A percentile compares a stretch with the other conserved stretches of the same genome.
Evolutionary conservation across 805 yeast species (phyloP).

Genomic region (Ogataea pini): DNA sequence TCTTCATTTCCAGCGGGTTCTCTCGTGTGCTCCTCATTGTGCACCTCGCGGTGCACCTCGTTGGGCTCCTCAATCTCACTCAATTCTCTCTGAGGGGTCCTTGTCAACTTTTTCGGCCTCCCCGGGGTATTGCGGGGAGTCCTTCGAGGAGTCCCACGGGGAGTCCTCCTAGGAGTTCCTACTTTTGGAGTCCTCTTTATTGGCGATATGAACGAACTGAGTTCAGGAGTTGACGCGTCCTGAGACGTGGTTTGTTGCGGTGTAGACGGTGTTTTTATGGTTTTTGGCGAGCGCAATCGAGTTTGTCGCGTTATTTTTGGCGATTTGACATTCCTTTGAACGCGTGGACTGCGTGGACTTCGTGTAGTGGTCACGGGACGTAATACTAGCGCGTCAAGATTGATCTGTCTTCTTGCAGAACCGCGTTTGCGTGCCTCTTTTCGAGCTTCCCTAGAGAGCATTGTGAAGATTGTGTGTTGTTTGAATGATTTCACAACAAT

Average conservation of each 20-base stretch:
- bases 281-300: conserved; percentile 1
- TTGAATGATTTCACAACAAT: too few species aligned
- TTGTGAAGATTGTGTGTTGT: too few species aligned
- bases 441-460: conserved; percentile 31
- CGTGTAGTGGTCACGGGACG: conserved; percentile 13
- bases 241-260: neutral
- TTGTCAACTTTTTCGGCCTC: too few species aligned
- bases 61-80: too few species aligned
- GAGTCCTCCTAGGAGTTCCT: too few species aligned
- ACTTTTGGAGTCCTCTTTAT: too few species aligned
- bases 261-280: neutral
- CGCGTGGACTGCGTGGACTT: neutral
- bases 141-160: neutral
- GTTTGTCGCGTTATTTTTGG: too few species aligned
- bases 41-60: too few species aligned
- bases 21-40: too few species aligned
- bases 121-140: too few species aligned
- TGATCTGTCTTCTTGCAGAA: conserved; percentile 30
- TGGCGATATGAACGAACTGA: conserved; percentile 24
- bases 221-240: conserved; percentile 17
- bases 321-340: neutral
- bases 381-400: conserved; percentile 29
- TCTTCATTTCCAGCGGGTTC: too few species aligned
- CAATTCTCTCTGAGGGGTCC: neutral
- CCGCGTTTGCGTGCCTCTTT: conserved; percentile 36